Base-by-base conservation (phyloP, 2,329 filamentous ascomycete species). In the Ophiocordyceps camponoti-leonardi region DNA sequence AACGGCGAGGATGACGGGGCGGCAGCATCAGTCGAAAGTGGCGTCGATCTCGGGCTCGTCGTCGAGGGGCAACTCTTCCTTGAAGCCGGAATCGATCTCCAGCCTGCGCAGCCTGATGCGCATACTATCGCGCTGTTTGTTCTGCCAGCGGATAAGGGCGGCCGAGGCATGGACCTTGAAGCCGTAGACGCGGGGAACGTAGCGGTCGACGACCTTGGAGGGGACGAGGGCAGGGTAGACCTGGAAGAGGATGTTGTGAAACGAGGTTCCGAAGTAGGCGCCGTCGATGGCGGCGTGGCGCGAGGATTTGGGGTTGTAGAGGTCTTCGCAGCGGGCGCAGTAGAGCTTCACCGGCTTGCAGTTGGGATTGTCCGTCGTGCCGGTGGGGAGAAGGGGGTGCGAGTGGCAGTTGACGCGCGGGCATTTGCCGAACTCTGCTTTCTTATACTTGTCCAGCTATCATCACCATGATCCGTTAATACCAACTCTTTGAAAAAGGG, bases 211-310 rank as follows among this genome's bases (percentile, higher is more conserved):
- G 54, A 79, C 86, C 73, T 96, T 98, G 53, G 79, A 71, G 3
- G 92, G 92, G 44, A 93, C 79, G 54, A 98, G 73, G 22, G 84
- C 79, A 6, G 92, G 90, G 61, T 96, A 96, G 46, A 98, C 92
- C 64, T 98, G 92, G 71, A 98, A 96, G 50, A 98, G 79, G 65
- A 98, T 95, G 67, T 95, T 95, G 72, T 95, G 90, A 72, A 98
- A 98, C 3, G 86, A 94, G 43, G 90, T 88, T 54, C 92, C 92
- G 55, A 98, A 98, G 72, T 96, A 98, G 52, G 92, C 92, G 51
- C 92, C 92, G 61, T 98, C 92, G 57, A 98, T 95, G 48, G 83
- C 77, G 44, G 88, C 87, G 65, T 98, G 92, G 26, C 92, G 86
- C 19, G 86, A 90, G 4, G 92, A 96, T 64, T 98, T 98, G 41